Evolutionary conservation across 169 alveolate genomes (phyloP).

Genomic region (Plasmodium vivax): DNA sequence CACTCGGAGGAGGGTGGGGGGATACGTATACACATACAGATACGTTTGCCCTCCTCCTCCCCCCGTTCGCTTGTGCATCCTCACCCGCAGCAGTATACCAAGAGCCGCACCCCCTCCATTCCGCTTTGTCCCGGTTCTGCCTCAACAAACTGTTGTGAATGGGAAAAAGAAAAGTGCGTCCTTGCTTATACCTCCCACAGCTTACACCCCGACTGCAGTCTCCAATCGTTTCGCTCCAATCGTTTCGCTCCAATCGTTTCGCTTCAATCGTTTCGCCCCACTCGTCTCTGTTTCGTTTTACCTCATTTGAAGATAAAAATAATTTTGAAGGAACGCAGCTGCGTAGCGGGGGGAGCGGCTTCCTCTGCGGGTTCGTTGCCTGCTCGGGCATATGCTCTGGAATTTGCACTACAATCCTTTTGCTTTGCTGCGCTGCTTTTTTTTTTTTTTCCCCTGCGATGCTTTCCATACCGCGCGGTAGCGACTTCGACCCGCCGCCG

Average conservation of each 20-base stretch:
- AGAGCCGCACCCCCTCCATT: not conserved
- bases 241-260: not conserved
- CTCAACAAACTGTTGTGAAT: conserved; percentile 11
- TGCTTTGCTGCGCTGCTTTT: not conserved
- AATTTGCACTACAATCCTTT: not conserved
- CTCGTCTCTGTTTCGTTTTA: not conserved
- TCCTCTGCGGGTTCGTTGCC: not conserved
- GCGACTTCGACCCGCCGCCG: not conserved
- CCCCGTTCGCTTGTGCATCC: not conserved
- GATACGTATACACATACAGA: not conserved
- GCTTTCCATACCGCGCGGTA: not conserved
- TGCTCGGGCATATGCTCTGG: not conserved
- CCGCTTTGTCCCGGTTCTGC: not conserved
- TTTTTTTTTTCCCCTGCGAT: not conserved
- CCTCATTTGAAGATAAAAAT: not conserved
- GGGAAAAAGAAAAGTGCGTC: not conserved
- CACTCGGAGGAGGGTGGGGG: not conserved
- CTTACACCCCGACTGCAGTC: not conserved
- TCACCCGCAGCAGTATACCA: not conserved
- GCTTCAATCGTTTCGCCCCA: not conserved
- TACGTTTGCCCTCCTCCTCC: not conserved
- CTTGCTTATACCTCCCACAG: not conserved
- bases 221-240: not conserved
- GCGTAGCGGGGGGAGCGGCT: not conserved
- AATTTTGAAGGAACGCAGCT: not conserved